phyloP scores from a whole-genome alignment of 2,329 filamentous ascomycete species.

The Macrophomina tecta region DNA sequence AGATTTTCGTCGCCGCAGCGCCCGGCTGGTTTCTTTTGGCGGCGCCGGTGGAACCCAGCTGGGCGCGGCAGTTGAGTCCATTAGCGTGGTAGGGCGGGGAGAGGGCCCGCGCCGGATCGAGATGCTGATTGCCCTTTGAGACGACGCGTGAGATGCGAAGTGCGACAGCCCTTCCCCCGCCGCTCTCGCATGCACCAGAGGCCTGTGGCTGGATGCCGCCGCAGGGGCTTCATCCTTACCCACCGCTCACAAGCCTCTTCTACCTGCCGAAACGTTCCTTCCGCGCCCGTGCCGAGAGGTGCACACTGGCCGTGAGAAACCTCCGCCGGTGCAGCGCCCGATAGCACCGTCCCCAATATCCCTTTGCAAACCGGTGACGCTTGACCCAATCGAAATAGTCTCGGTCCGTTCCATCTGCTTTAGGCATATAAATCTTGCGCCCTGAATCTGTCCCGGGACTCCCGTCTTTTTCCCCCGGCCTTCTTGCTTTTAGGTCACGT shows the following conservation, averaged over 20 bases:
- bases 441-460: neutral
- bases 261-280: slow-evolving; percentile 4
- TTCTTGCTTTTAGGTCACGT: slow-evolving; percentile 18
- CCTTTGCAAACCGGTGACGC: neutral
- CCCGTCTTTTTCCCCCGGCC: neutral
- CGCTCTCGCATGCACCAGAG: neutral
- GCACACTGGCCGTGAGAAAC: slow-evolving; percentile 20
- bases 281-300: slow-evolving; percentile 19
- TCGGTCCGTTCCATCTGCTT: neutral
- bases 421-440: slow-evolving; percentile 3
- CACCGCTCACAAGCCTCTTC: slow-evolving; percentile 8
- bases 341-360: slow-evolving; percentile 6
- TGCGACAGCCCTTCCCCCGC: slow-evolving; percentile 13
- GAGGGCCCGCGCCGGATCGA: slow-evolving; percentile 16
- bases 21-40: neutral
- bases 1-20: slow-evolving; percentile 18
- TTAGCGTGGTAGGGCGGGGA: slow-evolving; percentile 17
- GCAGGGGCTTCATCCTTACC: slow-evolving; percentile 13
- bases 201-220: slow-evolving; percentile 20
- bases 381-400: neutral
- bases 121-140: slow-evolving; percentile 19
- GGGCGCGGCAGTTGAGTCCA: slow-evolving; percentile 18
- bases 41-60: slow-evolving; percentile 18
- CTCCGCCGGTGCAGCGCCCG: slow-evolving; percentile 13
- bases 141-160: slow-evolving; percentile 17